phyloP scores from a whole-genome alignment of 2,329 filamentous ascomycete species.

The Talaromyces albobiverticillius region DNA sequence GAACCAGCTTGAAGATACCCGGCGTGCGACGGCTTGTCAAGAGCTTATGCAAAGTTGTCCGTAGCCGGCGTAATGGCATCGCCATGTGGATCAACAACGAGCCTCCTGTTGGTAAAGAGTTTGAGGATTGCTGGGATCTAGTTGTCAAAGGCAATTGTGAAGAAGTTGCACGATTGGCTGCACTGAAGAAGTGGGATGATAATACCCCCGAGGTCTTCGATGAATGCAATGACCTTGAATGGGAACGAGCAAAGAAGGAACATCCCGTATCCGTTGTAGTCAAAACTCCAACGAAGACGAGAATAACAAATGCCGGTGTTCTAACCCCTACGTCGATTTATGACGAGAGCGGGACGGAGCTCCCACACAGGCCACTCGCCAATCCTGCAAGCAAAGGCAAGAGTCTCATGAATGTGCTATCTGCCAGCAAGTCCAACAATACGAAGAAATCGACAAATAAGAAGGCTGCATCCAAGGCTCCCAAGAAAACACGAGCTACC shows the following conservation, averaged over 20 bases:
- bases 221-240: conserved; percentile 44
- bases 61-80: conserved; percentile 72
- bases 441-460: conserved; percentile 6
- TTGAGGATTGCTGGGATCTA: conserved; percentile 91
- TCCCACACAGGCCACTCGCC: conserved; percentile 21
- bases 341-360: conserved; percentile 28
- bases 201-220: conserved; percentile 38
- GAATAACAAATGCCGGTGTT: conserved; percentile 29
- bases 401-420: conserved; percentile 25
- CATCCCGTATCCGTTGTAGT: conserved; percentile 40
- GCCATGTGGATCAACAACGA: conserved; percentile 95
- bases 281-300: conserved; percentile 31
- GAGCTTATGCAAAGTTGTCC: conserved; percentile 85
- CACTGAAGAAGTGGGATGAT: conserved; percentile 59
- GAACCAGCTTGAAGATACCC: conserved; percentile 92
- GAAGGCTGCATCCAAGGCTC: conserved; percentile 17
- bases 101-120: conserved; percentile 73
- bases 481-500: conserved; percentile 20
- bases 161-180: conserved; percentile 72
- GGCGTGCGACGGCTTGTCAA: conserved; percentile 85
- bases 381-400: conserved; percentile 32
- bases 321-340: conserved; percentile 44
- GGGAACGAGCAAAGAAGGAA: conserved; percentile 41
- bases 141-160: conserved; percentile 86
- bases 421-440: conserved; percentile 5